Base-by-base conservation (phyloP, 1,139 yeast genomes). In the Suhomyces bokatorum region DNA sequence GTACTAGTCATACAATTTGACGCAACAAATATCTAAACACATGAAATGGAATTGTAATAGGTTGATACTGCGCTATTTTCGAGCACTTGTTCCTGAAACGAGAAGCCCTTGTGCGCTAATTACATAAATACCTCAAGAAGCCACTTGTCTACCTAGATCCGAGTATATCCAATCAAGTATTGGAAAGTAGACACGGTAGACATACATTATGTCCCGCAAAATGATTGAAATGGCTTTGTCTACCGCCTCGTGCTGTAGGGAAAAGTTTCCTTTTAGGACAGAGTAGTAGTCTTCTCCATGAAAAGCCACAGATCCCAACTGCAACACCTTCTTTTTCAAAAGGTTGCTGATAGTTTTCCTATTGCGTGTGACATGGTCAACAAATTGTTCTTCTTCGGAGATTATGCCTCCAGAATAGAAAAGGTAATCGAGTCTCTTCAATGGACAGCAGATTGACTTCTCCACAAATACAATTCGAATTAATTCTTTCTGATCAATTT, bases 81-180 rank as follows among this genome's bases (percentile, higher is more conserved):
- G 10, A 12, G 29, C 29, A 24, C 27, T 6, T 26, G n/a, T 3
- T 4, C 22, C n/a, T 20, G 15, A 33, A n/a, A 33, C 35, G 28
- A 33, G 28, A 26, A 20, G 24, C 24, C 24, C 24, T 20, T 20
- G 9, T 28, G 42, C 42, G 37, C 31, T 14, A 33, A 15, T 32
- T 31, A n/a, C 6, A 11, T 8, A 29, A 26, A 36, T 36, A 32
- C 32, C 46, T 22, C 38, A 33, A 15, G 39, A 32, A 8, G 40
- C 39, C 16, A 11, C 28, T 9, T 57, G 59, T 22, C 46, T 49
- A 9, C 67, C 67, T 34, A 63, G 44, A 46, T 67, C 73, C 31
- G 33, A 37, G 49, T 62, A 57, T 6, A 68, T 59, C 73, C 73
- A 68, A 49, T 64, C 60, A 14, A 67, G 48, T 14, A 64, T 48